A percentile compares a stretch with the other conserved stretches of the same genome.
Conservation (phyloP, 2,329 filamentous ascomycete genomes). For the Macrophomina phaseolina region DNA sequence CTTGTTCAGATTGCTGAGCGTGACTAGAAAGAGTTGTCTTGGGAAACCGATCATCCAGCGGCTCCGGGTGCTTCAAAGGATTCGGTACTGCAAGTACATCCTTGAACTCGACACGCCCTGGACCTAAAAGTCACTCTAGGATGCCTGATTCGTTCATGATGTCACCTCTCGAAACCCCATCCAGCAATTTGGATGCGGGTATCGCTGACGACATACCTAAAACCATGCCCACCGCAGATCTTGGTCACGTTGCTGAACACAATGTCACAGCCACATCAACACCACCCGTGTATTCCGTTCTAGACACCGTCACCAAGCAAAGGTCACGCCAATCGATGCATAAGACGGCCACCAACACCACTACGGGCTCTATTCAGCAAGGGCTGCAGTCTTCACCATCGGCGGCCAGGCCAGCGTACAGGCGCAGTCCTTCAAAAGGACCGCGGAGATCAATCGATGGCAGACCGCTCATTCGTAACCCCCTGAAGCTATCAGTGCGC, state of each 20-base stretch:
- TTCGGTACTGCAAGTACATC: not conserved
- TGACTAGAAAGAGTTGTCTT: not conserved
- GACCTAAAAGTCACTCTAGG: too few species aligned
- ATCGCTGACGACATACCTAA: not conserved
- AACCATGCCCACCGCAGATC: not conserved
- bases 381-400: not conserved
- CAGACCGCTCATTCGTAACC: slow-evolving; percentile 1
- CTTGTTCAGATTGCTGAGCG: not conserved
- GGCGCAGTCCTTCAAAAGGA: slow-evolving; percentile 12
- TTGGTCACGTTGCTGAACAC: not conserved
- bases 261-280: not conserved
- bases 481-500: slow-evolving; percentile 9
- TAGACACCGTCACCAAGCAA: not conserved
- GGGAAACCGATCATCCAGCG: not conserved
- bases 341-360: not conserved
- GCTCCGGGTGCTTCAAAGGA: not conserved
- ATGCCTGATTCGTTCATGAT: not conserved
- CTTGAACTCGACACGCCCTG: not conserved
- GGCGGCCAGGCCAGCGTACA: not conserved
- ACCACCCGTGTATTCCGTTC: not conserved
- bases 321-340: not conserved
- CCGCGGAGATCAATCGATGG: slow-evolving; percentile 22
- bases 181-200: not conserved
- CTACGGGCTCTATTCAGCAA: not conserved
- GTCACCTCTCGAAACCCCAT: not conserved